A percentile compares a stretch with the other conserved stretches of the same genome.
Evolutionary conservation across 2,329 filamentous ascomycete genomes (phyloP).

Genomic region (Calonectria multiphialidica): DNA sequence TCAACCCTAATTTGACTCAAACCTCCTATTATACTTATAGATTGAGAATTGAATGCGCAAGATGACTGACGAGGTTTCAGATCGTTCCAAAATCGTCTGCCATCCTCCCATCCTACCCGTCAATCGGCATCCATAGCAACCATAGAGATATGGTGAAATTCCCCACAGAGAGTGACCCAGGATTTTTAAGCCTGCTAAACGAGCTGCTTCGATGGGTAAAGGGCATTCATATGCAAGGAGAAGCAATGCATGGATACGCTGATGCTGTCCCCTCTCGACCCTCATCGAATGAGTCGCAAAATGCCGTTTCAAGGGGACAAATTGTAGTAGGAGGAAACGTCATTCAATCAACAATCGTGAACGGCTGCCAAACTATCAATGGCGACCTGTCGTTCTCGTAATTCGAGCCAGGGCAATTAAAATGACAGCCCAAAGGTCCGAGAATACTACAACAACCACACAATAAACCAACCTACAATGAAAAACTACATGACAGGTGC

Average conservation of each 20-base stretch:
- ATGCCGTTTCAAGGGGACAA: background rate
- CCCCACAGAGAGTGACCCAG: background rate
- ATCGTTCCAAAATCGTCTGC: slow-evolving; percentile 12
- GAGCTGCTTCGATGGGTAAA: slow-evolving; percentile 4
- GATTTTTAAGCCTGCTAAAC: background rate
- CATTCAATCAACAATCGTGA: slow-evolving; percentile 8
- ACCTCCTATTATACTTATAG: background rate
- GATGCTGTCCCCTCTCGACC: background rate
- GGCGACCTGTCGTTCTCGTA: slow-evolving; percentile 2
- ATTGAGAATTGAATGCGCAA: background rate
- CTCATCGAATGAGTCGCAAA: background rate
- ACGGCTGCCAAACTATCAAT: slow-evolving; percentile 11
- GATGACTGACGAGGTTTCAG: background rate
- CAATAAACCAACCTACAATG: too few relatives aligned
- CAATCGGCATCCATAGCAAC: slow-evolving; percentile 1
- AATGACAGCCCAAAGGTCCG: too few relatives aligned
- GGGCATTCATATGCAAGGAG: background rate
- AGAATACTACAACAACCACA: too few relatives aligned
- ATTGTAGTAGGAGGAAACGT: slow-evolving; percentile 6
- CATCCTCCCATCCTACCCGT: slow-evolving; percentile 11
- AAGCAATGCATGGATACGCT: background rate
- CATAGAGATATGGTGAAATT: slow-evolving; percentile 15
- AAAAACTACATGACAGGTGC: background rate
- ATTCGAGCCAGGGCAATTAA: too few relatives aligned
- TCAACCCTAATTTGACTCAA: background rate